Evolutionary conservation across 768 basidiomycete species (phyloP).

Genomic region (Heimioporus sp.): DNA sequence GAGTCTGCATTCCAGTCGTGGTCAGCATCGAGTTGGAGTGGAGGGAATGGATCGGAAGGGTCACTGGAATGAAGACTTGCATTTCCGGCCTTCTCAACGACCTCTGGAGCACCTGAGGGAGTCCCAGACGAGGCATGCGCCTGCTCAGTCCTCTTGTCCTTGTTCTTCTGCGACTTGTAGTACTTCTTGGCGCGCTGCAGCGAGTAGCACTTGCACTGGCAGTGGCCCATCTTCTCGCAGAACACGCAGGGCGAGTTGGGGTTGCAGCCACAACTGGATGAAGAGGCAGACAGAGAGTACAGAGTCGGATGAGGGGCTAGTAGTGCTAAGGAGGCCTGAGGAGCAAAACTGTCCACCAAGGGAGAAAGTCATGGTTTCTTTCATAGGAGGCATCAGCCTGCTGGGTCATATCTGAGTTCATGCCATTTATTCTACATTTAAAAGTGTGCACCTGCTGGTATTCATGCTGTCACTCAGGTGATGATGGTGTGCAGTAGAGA

Average conservation of each 20-base stretch:
- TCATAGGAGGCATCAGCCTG: no score
- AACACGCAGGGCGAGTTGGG: background rate
- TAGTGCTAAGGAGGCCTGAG: no score
- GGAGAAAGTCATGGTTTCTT: no score
- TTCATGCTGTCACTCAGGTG: no score
- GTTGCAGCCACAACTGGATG: background rate
- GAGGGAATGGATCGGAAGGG: background rate
- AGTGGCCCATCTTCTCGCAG: slow-evolving; percentile 1
- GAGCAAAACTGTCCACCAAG: no score
- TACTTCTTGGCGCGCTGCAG: background rate
- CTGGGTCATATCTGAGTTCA: no score
- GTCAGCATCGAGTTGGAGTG: background rate
- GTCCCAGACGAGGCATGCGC: background rate
- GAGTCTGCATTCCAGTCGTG: slow-evolving; percentile 1
- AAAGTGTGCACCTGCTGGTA: no score
- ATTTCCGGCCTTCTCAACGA: background rate
- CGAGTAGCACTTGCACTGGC: background rate
- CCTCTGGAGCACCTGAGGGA: background rate
- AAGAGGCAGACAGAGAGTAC: background rate
- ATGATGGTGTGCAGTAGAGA: no score
- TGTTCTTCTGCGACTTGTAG: background rate
- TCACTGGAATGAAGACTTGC: background rate
- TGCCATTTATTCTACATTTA: no score
- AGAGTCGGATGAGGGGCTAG: no score
- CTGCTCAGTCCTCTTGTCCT: background rate